These are phyloP conservation scores for Histomonas meleagridis DNA, from an alignment of 208 protist genomes.

Conservation along the genomic window DNA sequence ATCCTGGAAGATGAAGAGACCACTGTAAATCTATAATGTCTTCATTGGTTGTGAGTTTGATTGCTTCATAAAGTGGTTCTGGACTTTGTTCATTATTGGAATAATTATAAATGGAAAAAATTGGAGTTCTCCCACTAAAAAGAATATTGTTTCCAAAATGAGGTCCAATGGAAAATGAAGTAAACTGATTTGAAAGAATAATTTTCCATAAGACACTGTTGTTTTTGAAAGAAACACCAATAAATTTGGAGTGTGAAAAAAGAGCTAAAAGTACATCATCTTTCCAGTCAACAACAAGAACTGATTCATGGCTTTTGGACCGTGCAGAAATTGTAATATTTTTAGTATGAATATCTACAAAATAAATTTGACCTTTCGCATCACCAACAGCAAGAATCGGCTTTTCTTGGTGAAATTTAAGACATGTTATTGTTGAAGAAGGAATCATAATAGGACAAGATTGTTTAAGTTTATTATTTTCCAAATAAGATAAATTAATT, in stretches of 20 bases:
- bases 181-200: not conserved
- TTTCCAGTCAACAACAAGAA: not conserved
- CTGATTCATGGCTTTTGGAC: too few relatives aligned
- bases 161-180: not conserved
- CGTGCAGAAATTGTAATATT: not conserved
- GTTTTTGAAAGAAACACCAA: not conserved
- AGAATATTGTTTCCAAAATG: not conserved
- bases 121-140: not conserved
- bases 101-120: not conserved
- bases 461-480: not conserved
- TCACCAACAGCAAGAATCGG: not conserved
- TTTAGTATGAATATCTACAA: not conserved
- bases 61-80: not conserved
- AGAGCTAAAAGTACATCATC: not conserved
- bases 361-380: not conserved
- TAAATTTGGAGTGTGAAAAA: not conserved
- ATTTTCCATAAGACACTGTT: not conserved
- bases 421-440: not conserved
- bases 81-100: not conserved
- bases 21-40: not conserved
- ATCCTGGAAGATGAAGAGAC: not conserved
- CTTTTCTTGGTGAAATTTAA: not conserved
- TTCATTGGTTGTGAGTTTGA: not conserved
- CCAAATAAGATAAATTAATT: not conserved
- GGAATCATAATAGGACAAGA: not conserved